Percentiles rank a stretch among this genome's conserved stretches.
Evolutionary conservation across 2,329 filamentous ascomycete genomes (phyloP).

Genomic region (Thelonectria rubi): DNA sequence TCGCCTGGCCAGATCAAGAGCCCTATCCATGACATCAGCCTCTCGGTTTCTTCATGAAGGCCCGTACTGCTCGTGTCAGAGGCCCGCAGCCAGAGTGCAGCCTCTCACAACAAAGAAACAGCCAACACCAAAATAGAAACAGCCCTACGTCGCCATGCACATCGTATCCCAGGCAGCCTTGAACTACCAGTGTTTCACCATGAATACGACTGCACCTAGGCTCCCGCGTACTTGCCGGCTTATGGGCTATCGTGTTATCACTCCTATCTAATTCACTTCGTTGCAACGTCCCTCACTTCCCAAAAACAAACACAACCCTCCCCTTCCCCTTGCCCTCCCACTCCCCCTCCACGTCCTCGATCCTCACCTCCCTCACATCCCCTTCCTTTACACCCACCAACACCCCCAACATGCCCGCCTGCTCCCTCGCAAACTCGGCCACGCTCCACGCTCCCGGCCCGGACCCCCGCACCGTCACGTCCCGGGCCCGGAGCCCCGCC

Average conservation of each 20-base stretch:
- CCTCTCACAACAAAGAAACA: neutral
- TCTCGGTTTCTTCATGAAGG: neutral
- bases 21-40: neutral
- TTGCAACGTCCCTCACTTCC: conserved; percentile 24
- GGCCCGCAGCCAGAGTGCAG: neutral
- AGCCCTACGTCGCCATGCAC: neutral
- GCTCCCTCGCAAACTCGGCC: conserved; percentile 37
- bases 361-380: conserved; percentile 32
- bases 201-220: neutral
- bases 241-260: no score
- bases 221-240: no score
- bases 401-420: conserved; percentile 39
- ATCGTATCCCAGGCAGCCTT: conserved; percentile 18
- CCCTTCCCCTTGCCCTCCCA: conserved; percentile 38
- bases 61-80: conserved; percentile 11
- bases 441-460: conserved; percentile 56
- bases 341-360: conserved; percentile 41
- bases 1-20: neutral
- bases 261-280: no score
- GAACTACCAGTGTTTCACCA: neutral
- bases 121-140: conserved; percentile 22
- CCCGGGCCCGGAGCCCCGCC: conserved; percentile 56
- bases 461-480: conserved; percentile 57
- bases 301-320: conserved; percentile 44
- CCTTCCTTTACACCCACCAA: conserved; percentile 35